These are phyloP conservation scores for Plectosphaerella plurivora DNA, from an alignment of 2,329 filamentous ascomycete species.

Conservation along the genomic window DNA sequence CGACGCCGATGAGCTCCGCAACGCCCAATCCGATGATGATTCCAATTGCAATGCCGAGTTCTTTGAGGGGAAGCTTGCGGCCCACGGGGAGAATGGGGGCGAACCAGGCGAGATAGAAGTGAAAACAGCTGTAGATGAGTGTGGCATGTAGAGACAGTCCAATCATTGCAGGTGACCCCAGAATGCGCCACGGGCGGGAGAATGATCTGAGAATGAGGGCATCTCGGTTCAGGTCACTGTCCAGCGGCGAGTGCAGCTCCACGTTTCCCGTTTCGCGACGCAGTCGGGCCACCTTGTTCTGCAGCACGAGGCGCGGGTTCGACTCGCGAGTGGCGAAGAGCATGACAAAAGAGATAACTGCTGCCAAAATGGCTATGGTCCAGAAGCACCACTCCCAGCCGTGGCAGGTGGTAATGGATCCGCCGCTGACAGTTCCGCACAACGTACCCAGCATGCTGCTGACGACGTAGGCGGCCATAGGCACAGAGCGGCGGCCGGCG, in stretches of 20 bases:
- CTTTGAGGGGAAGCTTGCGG: slow-evolving; percentile 28
- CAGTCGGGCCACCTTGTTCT: slow-evolving; percentile 35
- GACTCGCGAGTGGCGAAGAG: slow-evolving; percentile 40
- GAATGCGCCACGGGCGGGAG: not conserved
- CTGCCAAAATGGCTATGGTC: slow-evolving; percentile 35
- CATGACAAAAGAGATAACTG: slow-evolving; percentile 26
- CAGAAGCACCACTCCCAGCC: slow-evolving; percentile 49
- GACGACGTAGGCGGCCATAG: slow-evolving; percentile 47
- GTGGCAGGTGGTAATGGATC: slow-evolving; percentile 31
- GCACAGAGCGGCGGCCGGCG: slow-evolving; percentile 50
- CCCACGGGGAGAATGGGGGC: slow-evolving; percentile 34
- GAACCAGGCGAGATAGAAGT: slow-evolving; percentile 46
- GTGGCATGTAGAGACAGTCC: slow-evolving; percentile 29
- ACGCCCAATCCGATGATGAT: slow-evolving; percentile 2
- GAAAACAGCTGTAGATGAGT: slow-evolving; percentile 42
- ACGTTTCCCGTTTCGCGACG: slow-evolving; percentile 46
- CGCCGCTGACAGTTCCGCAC: slow-evolving; percentile 41
- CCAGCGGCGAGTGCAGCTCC: slow-evolving; percentile 49
- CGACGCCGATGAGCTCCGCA: slow-evolving; percentile 2
- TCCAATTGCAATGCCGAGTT: slow-evolving; percentile 11
- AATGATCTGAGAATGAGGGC: not conserved
- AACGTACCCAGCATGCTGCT: slow-evolving; percentile 41
- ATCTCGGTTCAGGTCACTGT: not conserved
- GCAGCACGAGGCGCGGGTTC: slow-evolving; percentile 40
- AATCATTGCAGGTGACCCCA: not conserved